Evolutionary conservation across 192 early-diverging fungal genomes (phyloP), one percentile per base, ranked within the genome.

Genomic region (Chytriomyces sp.): DNA sequence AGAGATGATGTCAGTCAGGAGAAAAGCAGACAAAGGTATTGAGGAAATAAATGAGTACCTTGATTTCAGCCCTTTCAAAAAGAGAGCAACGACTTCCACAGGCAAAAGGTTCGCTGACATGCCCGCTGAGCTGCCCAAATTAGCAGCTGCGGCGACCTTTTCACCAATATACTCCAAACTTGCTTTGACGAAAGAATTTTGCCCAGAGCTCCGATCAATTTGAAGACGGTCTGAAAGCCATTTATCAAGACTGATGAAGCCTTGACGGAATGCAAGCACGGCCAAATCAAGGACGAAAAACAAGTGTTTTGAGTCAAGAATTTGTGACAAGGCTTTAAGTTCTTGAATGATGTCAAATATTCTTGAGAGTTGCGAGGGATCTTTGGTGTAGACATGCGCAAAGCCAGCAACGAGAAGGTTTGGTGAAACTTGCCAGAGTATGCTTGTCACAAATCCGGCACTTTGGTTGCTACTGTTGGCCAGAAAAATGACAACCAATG

Each of bases 311-410:
- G 85, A 79, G 62, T 93, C 90, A 7, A 96, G 78, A 43, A 96
- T 87, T 53, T 86, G 83, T 16, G 86, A 79, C n/a, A 95, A 77
- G 7, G 92, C 91, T 83, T 91, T 92, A 57, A 94, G 82, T 69
- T 96, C 94, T 67, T 95, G 92, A 4, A 90, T 84, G 35, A 94
- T 85, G 75, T 94, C 93, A 64, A 96, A 78, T 35, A 94, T 91
- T 7, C 92, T 86, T 9, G 84, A 82, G 7, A 93, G 76, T 0
- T 77, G 80, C 8, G 85, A 76, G 5, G 87, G 86, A 64, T 95
- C 94, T 78, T 93, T 89, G 20, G 82, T 82, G 79, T 95, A 93
- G 45, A 95, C 59, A 60, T 92, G 90, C 44, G 94, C 72, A 5
- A 94, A 78, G 2, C 91, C 91, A 64, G 86, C 84, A 5, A 90